A percentile compares a stretch with the other conserved stretches of the same genome.
Evolutionary conservation across 306 rosid genomes (phyloP).

Genomic region (Malus domestica): ASM211411v1 NC_041793.1:32344001-32344500

Average conservation of each 20-base stretch:
- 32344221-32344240: not conserved
- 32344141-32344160: not conserved
- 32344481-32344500: not conserved
- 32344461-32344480: not conserved
- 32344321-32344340: not conserved
- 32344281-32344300: not conserved
- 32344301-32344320: not conserved
- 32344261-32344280: not conserved
- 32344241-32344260: not conserved
- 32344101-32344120: not conserved
- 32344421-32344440: not conserved
- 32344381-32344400: not conserved
- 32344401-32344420: not conserved
- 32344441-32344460: not conserved
- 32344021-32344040: constrained; percentile 17
- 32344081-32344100: not conserved
- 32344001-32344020: constrained; percentile 16
- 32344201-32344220: not conserved
- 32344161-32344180: not conserved
- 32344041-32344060: not conserved
- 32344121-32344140: not conserved
- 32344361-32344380: not conserved
- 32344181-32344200: not conserved
- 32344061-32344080: not conserved
- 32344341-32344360: not conserved